phyloP scores from a whole-genome alignment of 2,329 filamentous ascomycete species.

The Cordyceps militaris region DNA sequence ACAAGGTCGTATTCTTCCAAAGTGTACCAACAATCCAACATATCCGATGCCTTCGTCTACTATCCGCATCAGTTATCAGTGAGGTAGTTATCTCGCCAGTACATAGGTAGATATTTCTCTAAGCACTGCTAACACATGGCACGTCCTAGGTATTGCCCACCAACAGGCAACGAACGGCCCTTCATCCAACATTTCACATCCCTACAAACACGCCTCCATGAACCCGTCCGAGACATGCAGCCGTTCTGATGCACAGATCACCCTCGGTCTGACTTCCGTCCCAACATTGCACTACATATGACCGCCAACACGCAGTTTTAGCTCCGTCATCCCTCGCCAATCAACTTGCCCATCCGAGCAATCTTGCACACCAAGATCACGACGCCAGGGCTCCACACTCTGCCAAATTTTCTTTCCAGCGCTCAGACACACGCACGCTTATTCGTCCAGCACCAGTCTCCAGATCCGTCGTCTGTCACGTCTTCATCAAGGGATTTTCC shows the following conservation, averaged over 20 bases:
- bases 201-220: neutral
- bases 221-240: slow-evolving; percentile 1
- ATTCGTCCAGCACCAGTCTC: neutral
- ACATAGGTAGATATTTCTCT: no score
- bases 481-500: no score
- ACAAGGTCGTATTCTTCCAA: no score
- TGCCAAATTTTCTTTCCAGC: neutral
- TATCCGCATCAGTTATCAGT: no score
- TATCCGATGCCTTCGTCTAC: no score
- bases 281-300: neutral
- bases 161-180: neutral
- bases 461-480: neutral
- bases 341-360: neutral
- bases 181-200: neutral
- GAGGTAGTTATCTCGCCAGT: no score
- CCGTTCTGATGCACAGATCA: neutral
- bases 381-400: neutral
- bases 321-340: slow-evolving; percentile 3
- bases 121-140: neutral
- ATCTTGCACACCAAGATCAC: slow-evolving; percentile 1
- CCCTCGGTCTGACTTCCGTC: neutral
- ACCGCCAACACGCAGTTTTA: neutral
- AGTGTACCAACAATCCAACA: no score
- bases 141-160: neutral
- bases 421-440: neutral